phyloP scores from a whole-genome alignment of 129 eudicot genomes.

The Tagetes erecta region DNA sequence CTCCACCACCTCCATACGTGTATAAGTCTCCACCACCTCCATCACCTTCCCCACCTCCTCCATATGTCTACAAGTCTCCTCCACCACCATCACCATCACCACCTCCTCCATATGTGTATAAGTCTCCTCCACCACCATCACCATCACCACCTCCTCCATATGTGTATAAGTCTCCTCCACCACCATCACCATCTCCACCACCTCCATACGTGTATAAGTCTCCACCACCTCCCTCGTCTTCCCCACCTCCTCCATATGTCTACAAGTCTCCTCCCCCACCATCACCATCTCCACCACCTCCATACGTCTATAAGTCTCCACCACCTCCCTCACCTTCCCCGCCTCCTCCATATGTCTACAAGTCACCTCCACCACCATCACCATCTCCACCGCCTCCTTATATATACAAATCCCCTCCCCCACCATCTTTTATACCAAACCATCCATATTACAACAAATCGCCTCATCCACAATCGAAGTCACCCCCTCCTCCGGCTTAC shows the following conservation, averaged over 20 bases:
- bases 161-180: background rate
- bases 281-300: background rate
- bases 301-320: background rate
- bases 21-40: constrained; percentile 14
- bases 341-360: constrained; percentile 3
- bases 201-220: background rate
- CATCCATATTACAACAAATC: constrained; percentile 25
- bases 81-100: too few species aligned
- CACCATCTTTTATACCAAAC: background rate
- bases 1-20: background rate
- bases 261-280: background rate
- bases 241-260: background rate
- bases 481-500: background rate
- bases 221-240: background rate
- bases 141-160: constrained; percentile 3
- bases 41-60: constrained; percentile 8
- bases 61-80: background rate
- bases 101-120: background rate
- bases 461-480: background rate
- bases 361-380: background rate
- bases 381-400: constrained; percentile 20
- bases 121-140: background rate
- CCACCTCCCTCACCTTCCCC: background rate
- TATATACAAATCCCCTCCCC: background rate
- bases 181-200: background rate